phyloP scores from a whole-genome alignment of 345 rosid species.

The Firmiana major region DNA sequence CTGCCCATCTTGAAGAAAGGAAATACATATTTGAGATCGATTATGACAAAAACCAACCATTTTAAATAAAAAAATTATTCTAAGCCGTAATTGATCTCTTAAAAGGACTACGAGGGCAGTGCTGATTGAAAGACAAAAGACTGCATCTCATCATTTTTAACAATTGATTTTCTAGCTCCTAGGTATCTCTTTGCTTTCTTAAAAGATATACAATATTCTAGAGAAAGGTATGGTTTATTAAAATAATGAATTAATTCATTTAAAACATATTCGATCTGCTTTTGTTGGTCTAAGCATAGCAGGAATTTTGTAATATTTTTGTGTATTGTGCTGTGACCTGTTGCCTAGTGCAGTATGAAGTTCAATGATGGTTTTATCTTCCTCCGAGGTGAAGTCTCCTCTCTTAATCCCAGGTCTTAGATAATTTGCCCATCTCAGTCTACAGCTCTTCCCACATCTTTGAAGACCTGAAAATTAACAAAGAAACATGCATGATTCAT shows the following conservation, averaged over 20 bases:
- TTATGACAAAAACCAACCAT: background rate
- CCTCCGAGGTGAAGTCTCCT: constrained; percentile 41
- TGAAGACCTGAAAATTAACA: constrained; percentile 31
- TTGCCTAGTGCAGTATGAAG: constrained; percentile 48
- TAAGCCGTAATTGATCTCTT: background rate
- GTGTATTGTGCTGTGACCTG: constrained; percentile 24
- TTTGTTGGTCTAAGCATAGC: background rate
- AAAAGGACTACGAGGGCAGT: background rate
- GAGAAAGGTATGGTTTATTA: background rate
- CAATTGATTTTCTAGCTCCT: background rate
- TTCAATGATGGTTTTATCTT: constrained; percentile 36
- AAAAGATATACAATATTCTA: too few species aligned
- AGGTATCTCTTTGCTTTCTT: too few species aligned
- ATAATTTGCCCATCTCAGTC: constrained; percentile 52
- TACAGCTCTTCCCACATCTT: constrained; percentile 52
- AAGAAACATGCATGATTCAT: background rate
- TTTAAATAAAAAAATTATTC: background rate
- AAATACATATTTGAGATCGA: background rate
- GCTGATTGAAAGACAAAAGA: background rate
- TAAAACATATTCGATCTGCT: too few species aligned
- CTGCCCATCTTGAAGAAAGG: constrained; percentile 41
- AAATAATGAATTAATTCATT: too few species aligned
- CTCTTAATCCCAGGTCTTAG: constrained; percentile 49
- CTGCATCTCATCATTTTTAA: background rate
- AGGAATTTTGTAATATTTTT: background rate